phyloP scores from a whole-genome alignment of 2,329 filamentous ascomycete genomes.

The Aureobasidium sp. region DNA sequence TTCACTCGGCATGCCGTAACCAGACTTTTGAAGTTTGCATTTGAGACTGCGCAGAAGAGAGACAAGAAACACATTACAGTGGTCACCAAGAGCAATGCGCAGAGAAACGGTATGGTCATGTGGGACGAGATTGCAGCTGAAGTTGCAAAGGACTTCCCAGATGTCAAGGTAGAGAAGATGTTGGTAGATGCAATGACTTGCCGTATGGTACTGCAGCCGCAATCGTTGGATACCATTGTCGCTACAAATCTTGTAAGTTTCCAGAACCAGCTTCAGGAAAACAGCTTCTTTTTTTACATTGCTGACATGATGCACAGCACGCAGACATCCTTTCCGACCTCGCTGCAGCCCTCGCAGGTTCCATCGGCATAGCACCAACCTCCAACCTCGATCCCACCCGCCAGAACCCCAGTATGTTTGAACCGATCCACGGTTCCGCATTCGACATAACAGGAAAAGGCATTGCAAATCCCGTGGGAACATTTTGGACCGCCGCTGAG shows the following conservation, averaged over 20 bases:
- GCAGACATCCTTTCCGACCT: constrained; percentile 66
- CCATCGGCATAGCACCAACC: constrained; percentile 65
- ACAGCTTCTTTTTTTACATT: too few relatives aligned
- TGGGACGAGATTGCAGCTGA: constrained; percentile 57
- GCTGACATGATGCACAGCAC: constrained; percentile 22
- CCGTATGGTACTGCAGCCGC: constrained; percentile 39
- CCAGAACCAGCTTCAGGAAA: too few relatives aligned
- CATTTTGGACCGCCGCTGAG: constrained; percentile 54
- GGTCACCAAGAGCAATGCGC: constrained; percentile 60
- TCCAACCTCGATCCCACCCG: constrained; percentile 61
- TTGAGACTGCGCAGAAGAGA: constrained; percentile 52
- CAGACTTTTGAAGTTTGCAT: constrained; percentile 57
- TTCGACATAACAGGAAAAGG: constrained; percentile 54
- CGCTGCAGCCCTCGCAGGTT: constrained; percentile 62
- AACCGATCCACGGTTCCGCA: constrained; percentile 54
- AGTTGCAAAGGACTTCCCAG: constrained; percentile 51
- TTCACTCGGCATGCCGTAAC: constrained; percentile 56
- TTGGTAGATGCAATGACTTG: constrained; percentile 61
- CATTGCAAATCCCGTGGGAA: constrained; percentile 51
- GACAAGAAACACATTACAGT: constrained; percentile 54
- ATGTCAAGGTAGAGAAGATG: constrained; percentile 59
- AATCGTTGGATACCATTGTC: constrained; percentile 34
- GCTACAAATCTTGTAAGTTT: constrained; percentile 30
- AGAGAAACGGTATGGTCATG: constrained; percentile 60
- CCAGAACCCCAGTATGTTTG: constrained; percentile 55